Evolutionary conservation across 1,284 basidiomycete genomes (phyloP).

Genomic region (Xerocomus cyaneibrunnescens): DNA sequence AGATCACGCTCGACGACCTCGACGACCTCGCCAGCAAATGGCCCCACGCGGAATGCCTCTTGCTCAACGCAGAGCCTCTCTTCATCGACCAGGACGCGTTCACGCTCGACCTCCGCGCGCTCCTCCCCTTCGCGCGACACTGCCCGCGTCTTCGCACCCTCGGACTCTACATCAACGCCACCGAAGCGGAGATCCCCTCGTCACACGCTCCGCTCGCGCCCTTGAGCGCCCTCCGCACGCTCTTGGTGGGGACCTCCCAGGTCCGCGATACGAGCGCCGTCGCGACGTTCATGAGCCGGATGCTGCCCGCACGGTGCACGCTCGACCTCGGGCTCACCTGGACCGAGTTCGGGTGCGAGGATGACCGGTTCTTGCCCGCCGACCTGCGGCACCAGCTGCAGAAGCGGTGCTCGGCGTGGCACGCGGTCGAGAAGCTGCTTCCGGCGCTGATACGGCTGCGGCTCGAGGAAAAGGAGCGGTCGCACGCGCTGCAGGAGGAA

Average conservation of each 20-base stretch:
- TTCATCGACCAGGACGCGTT: conserved; percentile 34
- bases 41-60: conserved; percentile 47
- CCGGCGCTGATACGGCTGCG: conserved; percentile 50
- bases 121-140: conserved; percentile 52
- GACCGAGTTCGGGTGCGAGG: conserved; percentile 27
- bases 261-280: conserved; percentile 42
- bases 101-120: conserved; percentile 48
- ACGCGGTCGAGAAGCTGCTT: conserved; percentile 43
- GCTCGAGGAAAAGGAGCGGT: conserved; percentile 46
- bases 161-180: conserved; percentile 51
- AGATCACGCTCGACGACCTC: conserved; percentile 47
- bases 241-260: conserved; percentile 52
- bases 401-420: conserved; percentile 45
- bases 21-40: conserved; percentile 50
- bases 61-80: conserved; percentile 53
- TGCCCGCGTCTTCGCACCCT: conserved; percentile 52
- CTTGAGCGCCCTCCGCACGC: conserved; percentile 40
- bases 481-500: conserved; percentile 44
- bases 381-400: conserved; percentile 25
- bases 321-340: conserved; percentile 47
- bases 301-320: conserved; percentile 43
- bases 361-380: conserved; percentile 25
- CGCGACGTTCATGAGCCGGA: conserved; percentile 53
- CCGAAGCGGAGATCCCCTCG: conserved; percentile 15
- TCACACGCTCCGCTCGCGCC: conserved; percentile 36